Conservation (phyloP, 768 basidiomycete genomes). For the Coprinopsis strossmayeri region DNA sequence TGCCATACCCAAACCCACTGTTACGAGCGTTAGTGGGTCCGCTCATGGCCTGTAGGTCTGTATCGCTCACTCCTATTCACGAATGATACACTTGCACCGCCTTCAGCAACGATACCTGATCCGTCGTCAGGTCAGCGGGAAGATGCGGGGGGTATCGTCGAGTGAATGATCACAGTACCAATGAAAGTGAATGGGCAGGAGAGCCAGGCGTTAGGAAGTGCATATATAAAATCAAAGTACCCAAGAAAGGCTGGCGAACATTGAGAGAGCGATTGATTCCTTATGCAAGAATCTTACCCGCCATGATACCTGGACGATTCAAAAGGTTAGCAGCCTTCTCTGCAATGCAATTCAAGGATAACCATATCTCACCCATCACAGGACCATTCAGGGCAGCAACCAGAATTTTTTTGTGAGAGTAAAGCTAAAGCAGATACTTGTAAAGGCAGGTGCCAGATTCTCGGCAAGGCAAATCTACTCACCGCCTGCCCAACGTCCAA, state of each 20-base stretch:
- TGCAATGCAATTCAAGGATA: not conserved
- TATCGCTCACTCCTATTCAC: constrained; percentile 49
- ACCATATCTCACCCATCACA: constrained; percentile 50
- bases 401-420: constrained; percentile 60
- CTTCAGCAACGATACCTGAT: constrained; percentile 60
- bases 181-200: constrained; percentile 65
- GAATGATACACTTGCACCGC: constrained; percentile 64
- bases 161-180: too few species aligned
- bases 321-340: not conserved
- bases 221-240: constrained; percentile 71
- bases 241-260: constrained; percentile 51
- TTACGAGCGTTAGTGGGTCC: not conserved
- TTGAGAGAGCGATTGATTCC: too few species aligned
- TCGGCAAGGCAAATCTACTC: constrained; percentile 14
- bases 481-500: constrained; percentile 64
- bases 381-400: constrained; percentile 71
- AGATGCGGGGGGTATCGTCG: not conserved
- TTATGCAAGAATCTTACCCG: constrained; percentile 33
- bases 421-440: constrained; percentile 36
- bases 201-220: constrained; percentile 54
- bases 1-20: constrained; percentile 65
- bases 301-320: constrained; percentile 50
- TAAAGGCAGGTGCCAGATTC: not conserved
- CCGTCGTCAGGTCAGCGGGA: not conserved
- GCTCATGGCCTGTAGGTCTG: not conserved